phyloP scores from a whole-genome alignment of 441 rosid genomes.

The Daphne laureola region DNA sequence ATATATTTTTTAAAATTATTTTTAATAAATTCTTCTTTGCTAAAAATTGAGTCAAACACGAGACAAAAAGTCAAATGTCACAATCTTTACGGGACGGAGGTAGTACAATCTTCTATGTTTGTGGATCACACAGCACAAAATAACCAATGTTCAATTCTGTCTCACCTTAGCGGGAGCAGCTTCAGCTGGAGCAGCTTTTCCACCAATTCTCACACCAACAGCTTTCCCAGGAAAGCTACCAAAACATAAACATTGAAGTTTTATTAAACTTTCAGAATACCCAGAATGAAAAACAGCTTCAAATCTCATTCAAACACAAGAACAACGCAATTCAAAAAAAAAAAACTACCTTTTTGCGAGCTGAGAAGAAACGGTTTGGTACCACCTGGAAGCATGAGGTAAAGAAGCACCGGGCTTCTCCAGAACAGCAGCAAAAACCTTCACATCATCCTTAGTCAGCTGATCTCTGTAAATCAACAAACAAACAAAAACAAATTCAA shows the following conservation, averaged over 20 bases:
- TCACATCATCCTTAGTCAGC: constrained; percentile 64
- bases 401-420: constrained; percentile 54
- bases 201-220: constrained; percentile 62
- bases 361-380: constrained; percentile 44
- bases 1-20: no score
- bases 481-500: background rate
- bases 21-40: no score
- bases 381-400: constrained; percentile 80
- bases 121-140: no score
- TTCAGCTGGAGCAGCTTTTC: constrained; percentile 35
- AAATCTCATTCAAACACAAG: background rate
- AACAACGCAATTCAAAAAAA: background rate
- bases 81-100: no score
- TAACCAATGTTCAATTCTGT: background rate
- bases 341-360: constrained; percentile 55
- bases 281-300: no score
- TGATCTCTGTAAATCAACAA: constrained; percentile 24
- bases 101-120: no score
- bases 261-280: background rate
- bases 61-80: no score
- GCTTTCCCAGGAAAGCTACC: constrained; percentile 84
- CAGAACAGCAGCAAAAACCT: constrained; percentile 70
- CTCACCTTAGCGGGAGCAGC: constrained; percentile 29
- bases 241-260: background rate
- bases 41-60: no score